phyloP scores from a whole-genome alignment of 2,329 filamentous ascomycete species.

The Proliferodiscus dingleyae region DNA sequence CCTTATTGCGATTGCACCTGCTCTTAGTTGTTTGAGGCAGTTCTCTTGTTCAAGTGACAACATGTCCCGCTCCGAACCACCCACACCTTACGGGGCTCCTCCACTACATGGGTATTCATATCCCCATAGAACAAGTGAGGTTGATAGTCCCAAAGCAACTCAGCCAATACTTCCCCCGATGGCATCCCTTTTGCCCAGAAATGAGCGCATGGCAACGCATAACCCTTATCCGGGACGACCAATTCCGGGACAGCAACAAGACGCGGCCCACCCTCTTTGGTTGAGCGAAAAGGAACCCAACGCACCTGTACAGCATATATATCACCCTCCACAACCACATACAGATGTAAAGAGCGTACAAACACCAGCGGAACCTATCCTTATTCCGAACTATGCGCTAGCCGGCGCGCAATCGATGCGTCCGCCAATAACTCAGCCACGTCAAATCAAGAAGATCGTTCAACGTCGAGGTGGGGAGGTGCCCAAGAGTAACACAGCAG shows the following conservation, averaged over 20 bases:
- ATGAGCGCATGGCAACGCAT: constrained; percentile 6
- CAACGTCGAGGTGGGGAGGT: constrained; percentile 14
- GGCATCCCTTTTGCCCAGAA: constrained; percentile 19
- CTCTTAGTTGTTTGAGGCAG: neutral
- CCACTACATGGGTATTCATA: constrained; percentile 1
- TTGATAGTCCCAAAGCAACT: constrained; percentile 3
- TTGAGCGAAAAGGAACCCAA: constrained; percentile 10
- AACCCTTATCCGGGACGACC: constrained; percentile 9
- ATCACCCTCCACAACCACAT: constrained; percentile 6
- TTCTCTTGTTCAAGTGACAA: neutral
- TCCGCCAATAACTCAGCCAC: constrained; percentile 9
- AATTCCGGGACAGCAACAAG: constrained; percentile 12
- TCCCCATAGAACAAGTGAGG: constrained; percentile 3
- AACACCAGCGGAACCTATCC: constrained; percentile 4
- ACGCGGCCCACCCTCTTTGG: constrained; percentile 14
- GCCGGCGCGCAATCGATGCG: constrained; percentile 1
- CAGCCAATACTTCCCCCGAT: constrained; percentile 18
- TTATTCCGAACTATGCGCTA: constrained; percentile 1
- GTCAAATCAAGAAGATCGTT: constrained; percentile 19
- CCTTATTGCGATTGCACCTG: neutral
- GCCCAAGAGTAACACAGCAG: constrained; percentile 9
- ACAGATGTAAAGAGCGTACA: constrained; percentile 10
- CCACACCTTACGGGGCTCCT: neutral
- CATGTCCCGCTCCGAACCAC: neutral
- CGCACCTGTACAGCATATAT: constrained; percentile 15